These are phyloP conservation scores for Trichophyton simii DNA, from an alignment of 2,329 filamentous ascomycete species.

Conservation along the genomic window DNA sequence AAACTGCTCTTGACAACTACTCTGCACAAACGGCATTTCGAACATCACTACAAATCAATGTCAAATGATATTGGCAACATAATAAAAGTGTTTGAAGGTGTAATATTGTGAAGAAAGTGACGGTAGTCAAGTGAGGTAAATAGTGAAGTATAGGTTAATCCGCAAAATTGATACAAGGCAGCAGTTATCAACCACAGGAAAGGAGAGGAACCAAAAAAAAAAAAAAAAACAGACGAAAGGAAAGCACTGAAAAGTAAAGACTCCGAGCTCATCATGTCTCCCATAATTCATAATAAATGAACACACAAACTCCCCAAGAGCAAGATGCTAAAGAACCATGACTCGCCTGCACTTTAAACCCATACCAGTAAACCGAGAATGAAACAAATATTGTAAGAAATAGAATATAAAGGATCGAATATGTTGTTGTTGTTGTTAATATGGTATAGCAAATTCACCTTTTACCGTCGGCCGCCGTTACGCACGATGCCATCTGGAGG, in stretches of 20 bases:
- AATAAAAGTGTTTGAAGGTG: background rate
- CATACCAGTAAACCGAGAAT: background rate
- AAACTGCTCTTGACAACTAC: too few relatives aligned
- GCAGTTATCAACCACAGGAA: background rate
- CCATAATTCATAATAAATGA: background rate
- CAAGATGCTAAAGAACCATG: background rate
- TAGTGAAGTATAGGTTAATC: too few relatives aligned
- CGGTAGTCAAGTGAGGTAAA: too few relatives aligned
- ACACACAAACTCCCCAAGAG: background rate
- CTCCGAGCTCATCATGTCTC: background rate
- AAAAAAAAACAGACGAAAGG: background rate
- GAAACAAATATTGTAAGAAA: background rate
- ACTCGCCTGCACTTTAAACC: background rate
- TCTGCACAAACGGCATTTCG: too few relatives aligned
- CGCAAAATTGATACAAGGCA: background rate
- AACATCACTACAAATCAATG: too few relatives aligned
- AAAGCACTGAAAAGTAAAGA: background rate
- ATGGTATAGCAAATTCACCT: background rate
- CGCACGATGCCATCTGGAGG: conserved; percentile 28
- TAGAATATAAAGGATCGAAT: background rate
- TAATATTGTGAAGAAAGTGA: too few relatives aligned
- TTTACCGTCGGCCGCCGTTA: conserved; percentile 24
- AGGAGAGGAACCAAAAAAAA: background rate
- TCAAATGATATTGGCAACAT: background rate
- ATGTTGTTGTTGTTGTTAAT: background rate